phyloP scores from a whole-genome alignment of 371 early-diverging fungal species.

The Rhizopus microsporus region DNA sequence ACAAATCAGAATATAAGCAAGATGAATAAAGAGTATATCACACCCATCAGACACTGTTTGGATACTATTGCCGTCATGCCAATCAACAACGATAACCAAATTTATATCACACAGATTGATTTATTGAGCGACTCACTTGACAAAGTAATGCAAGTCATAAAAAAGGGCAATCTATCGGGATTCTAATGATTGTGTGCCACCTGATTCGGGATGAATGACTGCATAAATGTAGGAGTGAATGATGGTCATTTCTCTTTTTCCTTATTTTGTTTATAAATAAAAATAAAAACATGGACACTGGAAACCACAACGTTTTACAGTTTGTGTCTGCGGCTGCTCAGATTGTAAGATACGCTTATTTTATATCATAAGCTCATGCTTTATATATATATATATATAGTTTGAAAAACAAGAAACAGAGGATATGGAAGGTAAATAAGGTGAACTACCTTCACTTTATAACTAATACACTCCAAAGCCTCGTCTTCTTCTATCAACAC shows the following conservation, averaged over 20 bases:
- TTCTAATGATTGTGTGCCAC: neutral
- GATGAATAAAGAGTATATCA: constrained; percentile 13
- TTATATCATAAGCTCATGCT: constrained; percentile 74
- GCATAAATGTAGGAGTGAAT: constrained; percentile 5
- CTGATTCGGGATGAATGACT: constrained; percentile 2
- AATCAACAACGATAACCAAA: constrained; percentile 1
- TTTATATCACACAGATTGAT: constrained; percentile 8
- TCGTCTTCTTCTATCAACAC: constrained; percentile 6
- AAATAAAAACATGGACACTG: constrained; percentile 31
- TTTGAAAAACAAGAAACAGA: constrained; percentile 25
- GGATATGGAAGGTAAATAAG: constrained; percentile 18
- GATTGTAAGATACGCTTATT: constrained; percentile 26
- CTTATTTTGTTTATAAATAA: constrained; percentile 1
- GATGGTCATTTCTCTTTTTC: neutral
- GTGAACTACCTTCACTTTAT: neutral
- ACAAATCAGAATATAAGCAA: constrained; percentile 2
- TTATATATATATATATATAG: constrained; percentile 28
- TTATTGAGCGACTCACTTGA: constrained; percentile 9
- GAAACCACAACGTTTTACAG: constrained; percentile 48
- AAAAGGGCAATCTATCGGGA: too few species aligned
- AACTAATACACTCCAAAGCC: neutral
- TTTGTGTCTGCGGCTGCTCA: constrained; percentile 55
- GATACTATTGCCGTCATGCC: neutral
- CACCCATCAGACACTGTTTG: neutral
- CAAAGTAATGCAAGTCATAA: neutral